Evolutionary conservation across 176 grass and related monocot species (phyloP).

Genomic region (Oryza brachyantha): DNA sequence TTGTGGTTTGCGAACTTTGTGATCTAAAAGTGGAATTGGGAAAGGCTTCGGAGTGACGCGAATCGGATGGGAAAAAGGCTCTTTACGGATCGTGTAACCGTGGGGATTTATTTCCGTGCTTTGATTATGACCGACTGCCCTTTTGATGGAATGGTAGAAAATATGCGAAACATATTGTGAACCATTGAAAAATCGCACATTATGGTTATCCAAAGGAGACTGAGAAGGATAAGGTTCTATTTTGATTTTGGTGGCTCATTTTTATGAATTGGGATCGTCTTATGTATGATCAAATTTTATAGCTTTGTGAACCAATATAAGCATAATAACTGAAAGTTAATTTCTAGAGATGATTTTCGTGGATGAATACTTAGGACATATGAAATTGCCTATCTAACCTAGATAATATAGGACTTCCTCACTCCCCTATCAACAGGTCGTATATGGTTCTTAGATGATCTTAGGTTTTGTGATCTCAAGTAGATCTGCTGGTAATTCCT

Average conservation of each 20-base stretch:
- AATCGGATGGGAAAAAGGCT: neutral
- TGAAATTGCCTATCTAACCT: neutral
- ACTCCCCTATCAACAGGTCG: neutral
- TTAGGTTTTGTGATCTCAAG: neutral
- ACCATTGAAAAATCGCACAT: neutral
- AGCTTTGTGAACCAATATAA: neutral
- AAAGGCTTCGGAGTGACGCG: neutral
- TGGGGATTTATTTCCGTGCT: neutral
- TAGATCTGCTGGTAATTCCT: neutral
- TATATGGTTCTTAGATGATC: neutral
- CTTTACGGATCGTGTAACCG: neutral
- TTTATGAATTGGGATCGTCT: neutral
- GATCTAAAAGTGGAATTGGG: slow-evolving; percentile 22
- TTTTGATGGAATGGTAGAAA: neutral
- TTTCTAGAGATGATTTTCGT: neutral
- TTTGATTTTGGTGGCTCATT: neutral
- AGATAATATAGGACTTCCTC: neutral
- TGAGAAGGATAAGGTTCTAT: neutral
- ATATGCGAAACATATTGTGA: slow-evolving; percentile 6
- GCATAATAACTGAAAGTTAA: neutral
- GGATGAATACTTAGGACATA: too few relatives aligned
- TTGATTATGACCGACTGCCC: neutral
- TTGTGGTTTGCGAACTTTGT: neutral
- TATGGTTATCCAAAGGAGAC: neutral
- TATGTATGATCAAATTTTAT: neutral